phyloP scores from a whole-genome alignment of 2,329 filamentous ascomycete genomes.

The Gliomastix tumulicola region DNA sequence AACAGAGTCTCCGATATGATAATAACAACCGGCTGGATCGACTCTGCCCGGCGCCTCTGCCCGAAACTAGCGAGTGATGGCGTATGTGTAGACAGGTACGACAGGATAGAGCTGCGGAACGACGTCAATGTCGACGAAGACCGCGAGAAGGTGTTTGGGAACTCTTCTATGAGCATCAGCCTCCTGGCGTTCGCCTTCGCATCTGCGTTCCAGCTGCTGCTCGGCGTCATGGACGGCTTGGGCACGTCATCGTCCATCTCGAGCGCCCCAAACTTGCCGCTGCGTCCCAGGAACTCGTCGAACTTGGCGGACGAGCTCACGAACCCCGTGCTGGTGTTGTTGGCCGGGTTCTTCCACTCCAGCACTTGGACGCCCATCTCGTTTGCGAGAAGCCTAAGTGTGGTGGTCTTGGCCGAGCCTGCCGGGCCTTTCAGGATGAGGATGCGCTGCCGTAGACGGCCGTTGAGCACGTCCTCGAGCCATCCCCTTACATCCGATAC shows the following conservation, averaged over 20 bases:
- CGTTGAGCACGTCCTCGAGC: conserved; percentile 67
- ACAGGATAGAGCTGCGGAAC: conserved; percentile 69
- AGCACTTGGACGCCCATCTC: conserved; percentile 71
- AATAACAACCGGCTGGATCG: conserved; percentile 71
- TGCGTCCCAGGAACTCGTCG: conserved; percentile 81
- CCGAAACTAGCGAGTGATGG: conserved; percentile 45
- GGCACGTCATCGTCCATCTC: conserved; percentile 28
- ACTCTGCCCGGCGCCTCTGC: conserved; percentile 30
- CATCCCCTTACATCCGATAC: conserved; percentile 78
- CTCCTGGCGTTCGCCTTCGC: conserved; percentile 25
- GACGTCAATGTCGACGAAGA: conserved; percentile 58
- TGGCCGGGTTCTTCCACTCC: conserved; percentile 84
- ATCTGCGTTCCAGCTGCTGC: conserved; percentile 7
- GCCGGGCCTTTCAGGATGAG: conserved; percentile 85
- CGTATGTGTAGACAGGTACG: conserved; percentile 64
- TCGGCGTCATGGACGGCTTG: conserved; percentile 16
- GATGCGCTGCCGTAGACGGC: conserved; percentile 61
- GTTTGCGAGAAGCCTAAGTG: conserved; percentile 68
- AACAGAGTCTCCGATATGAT: conserved; percentile 87
- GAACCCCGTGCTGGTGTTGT: conserved; percentile 51
- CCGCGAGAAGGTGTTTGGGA: conserved; percentile 66
- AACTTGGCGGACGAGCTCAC: conserved; percentile 74
- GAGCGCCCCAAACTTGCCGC: conserved; percentile 72
- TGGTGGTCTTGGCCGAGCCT: conserved; percentile 89
- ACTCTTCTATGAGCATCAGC: conserved; percentile 73